phyloP scores from a whole-genome alignment of 75 land plant genomes.

The Pinus albicaulis region DNA sequence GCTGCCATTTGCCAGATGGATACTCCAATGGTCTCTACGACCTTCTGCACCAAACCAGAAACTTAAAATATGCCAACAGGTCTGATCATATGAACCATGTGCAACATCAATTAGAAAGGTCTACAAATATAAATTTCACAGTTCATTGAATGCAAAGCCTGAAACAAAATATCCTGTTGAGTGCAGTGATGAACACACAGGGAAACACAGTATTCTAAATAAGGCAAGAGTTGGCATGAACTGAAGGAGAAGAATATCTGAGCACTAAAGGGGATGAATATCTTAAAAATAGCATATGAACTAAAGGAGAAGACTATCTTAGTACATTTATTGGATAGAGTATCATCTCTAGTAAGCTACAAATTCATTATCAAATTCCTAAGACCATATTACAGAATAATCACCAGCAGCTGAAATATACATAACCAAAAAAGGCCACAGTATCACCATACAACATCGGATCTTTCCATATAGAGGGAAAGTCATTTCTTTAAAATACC shows the following conservation, averaged over 20 bases:
- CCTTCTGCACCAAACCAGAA: constrained; percentile 39
- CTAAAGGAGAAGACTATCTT: background rate
- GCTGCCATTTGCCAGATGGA: constrained; percentile 94
- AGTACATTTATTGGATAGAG: background rate
- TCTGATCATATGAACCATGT: background rate
- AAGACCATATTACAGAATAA: background rate
- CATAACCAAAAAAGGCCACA: background rate
- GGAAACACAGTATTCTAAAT: background rate
- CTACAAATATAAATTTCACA: background rate
- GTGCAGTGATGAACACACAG: background rate
- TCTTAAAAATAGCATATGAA: background rate
- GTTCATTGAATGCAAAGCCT: background rate
- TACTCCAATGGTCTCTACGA: constrained; percentile 71
- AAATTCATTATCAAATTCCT: background rate
- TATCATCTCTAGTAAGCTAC: background rate
- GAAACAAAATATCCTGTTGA: background rate
- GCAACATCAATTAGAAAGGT: background rate
- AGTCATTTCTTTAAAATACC: too few species aligned
- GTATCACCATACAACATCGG: too few species aligned
- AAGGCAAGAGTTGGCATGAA: background rate
- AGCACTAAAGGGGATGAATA: background rate
- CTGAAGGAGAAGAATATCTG: background rate
- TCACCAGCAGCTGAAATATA: background rate
- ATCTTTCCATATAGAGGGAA: too few species aligned
- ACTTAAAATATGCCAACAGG: background rate